Conservation (phyloP, 2,329 filamentous ascomycete genomes). For the Didymella lethalis region DNA sequence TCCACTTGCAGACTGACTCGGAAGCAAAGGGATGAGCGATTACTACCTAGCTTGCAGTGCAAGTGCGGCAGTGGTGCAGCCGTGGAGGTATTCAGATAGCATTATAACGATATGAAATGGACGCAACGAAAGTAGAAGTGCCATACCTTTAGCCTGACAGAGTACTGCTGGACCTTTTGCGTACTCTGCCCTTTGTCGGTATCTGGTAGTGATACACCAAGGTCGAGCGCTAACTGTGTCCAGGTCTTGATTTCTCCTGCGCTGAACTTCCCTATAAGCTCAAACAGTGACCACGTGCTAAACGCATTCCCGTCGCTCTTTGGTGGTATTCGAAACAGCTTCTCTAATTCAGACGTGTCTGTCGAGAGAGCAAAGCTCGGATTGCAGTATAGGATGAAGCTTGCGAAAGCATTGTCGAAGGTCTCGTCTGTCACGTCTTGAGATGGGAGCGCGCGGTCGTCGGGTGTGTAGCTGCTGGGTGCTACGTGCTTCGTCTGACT, state of each 20-base stretch:
- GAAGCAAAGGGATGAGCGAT: background rate
- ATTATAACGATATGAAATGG: background rate
- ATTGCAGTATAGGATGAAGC: conserved; percentile 91
- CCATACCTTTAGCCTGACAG: conserved; percentile 83
- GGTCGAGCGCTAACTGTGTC: conserved; percentile 82
- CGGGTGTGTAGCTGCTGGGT: conserved; percentile 47
- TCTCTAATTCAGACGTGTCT: conserved; percentile 74
- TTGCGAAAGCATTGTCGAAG: conserved; percentile 82
- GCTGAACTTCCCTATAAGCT: conserved; percentile 80
- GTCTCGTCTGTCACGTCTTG: conserved; percentile 72
- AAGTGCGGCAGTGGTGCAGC: background rate
- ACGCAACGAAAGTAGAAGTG: background rate
- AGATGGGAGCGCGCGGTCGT: conserved; percentile 68
- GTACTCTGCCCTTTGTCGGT: conserved; percentile 84
- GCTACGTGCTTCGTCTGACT: conserved; percentile 46
- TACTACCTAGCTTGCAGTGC: background rate
- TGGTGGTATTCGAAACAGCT: conserved; percentile 79
- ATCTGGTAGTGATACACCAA: conserved; percentile 89
- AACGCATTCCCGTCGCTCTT: conserved; percentile 90
- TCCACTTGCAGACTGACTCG: background rate
- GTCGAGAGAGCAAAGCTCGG: conserved; percentile 75
- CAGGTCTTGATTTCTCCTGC: conserved; percentile 88
- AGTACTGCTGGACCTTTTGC: conserved; percentile 95
- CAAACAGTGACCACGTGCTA: conserved; percentile 76
- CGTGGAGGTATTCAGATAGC: background rate